phyloP scores from a whole-genome alignment of 345 rosid species.

The sweet orange (Citrus sinensis) region DNA sequence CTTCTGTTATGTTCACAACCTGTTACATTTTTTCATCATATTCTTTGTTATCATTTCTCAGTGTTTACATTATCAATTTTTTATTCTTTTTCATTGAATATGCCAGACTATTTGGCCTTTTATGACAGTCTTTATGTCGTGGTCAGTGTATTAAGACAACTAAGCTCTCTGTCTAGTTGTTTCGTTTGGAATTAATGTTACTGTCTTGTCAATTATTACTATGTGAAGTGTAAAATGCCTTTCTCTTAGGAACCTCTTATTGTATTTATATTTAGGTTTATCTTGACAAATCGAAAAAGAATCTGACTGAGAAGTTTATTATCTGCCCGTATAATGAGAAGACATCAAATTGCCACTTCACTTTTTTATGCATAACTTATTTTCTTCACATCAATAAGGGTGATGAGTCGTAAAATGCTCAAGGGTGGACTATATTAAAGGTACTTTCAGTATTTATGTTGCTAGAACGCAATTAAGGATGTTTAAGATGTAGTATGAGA shows the following conservation, averaged over 20 bases:
- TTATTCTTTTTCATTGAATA: not conserved
- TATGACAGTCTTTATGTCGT: not conserved
- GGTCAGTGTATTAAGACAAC: not conserved
- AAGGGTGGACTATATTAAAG: not conserved
- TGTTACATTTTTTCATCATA: not conserved
- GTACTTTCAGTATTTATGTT: not conserved
- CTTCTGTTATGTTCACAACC: not conserved
- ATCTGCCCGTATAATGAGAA: not conserved
- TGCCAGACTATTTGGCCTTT: not conserved
- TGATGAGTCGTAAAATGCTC: not conserved
- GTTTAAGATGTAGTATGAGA: not conserved
- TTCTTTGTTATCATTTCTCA: not conserved
- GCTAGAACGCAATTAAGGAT: not conserved
- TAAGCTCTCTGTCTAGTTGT: not conserved
- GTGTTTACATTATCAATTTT: not conserved
- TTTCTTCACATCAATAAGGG: not conserved
- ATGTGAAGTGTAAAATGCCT: not conserved
- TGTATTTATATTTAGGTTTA: not conserved
- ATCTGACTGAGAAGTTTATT: not conserved
- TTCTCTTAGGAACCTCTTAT: not conserved
- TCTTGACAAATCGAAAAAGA: not conserved
- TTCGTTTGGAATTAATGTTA: not conserved
- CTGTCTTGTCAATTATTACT: not conserved
- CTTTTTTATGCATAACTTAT: not conserved
- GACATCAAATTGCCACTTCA: too few relatives aligned